Base-by-base conservation (phyloP, 371 early-diverging fungal species). In the Syncephalis fuscata region DNA sequence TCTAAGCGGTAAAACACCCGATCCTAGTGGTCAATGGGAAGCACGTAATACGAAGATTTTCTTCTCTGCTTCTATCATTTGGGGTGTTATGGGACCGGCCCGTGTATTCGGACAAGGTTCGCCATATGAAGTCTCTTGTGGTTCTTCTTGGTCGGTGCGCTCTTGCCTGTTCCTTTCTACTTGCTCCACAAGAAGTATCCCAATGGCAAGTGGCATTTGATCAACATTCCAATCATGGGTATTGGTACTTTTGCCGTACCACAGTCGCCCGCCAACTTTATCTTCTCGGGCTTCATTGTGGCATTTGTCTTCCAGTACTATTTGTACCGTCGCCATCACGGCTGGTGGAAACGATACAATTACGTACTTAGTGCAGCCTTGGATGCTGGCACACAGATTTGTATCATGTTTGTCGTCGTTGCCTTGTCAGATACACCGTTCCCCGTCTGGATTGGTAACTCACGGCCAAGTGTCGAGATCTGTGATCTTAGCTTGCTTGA, bases 71-170 rank as follows among this genome's bases (percentile, higher is more conserved):
- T 59, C 65, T 4, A 59, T 67, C 32, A 58, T 66, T 25, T 83
- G 80, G 84, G 85, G 85, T 44, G 71, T 78, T 2, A 70, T 87
- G n/a, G 84, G 84, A 10, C 85, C 87, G 10, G 45, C 62, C 19
- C 67, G 62, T 43, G 76, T 79, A 73, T 80, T 82, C 55, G 73
- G 84, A 4, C 61, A 67, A 1, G 63, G 47, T 5, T 70, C 76
- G 4, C 54, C 64, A n/a, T 86, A 86, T 64, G 69, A 73, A 49
- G 60, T 71, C 52, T 72, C 19, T 53, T 71, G 26, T 74, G 65
- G 52, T 57, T 66, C 53, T 74, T 76, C 54, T 45, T 74, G 15
- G 48, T 71, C 39, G 80, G 80, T 7, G 61, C 68, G 23, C 9
- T 76, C 16, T 56, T 76, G 15, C 74, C 79, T 0, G 52, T 76